phyloP scores from a whole-genome alignment of 1,284 basidiomycete genomes.

The Irpex sp. region DNA sequence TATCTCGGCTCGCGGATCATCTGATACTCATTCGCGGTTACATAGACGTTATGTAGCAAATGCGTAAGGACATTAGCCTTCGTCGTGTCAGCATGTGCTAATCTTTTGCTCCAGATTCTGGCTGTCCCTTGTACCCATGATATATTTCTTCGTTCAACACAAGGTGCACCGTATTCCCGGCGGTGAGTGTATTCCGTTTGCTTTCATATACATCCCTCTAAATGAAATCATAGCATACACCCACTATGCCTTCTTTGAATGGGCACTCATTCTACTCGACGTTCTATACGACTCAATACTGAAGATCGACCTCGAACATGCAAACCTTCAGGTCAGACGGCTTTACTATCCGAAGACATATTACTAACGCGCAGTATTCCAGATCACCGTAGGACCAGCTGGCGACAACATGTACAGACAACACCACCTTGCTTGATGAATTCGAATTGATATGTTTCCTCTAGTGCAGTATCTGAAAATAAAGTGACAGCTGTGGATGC shows the following conservation, averaged over 20 bases:
- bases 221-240: constrained; percentile 64
- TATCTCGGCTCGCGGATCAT: not conserved
- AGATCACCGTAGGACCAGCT: constrained; percentile 32
- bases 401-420: constrained; percentile 37
- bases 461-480: constrained; percentile 7
- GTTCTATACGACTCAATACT: constrained; percentile 73
- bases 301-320: constrained; percentile 57
- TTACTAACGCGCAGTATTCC: not conserved
- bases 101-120: constrained; percentile 55
- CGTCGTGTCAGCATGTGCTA: too few species aligned
- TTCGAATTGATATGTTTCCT: not conserved
- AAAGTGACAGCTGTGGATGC: constrained; percentile 1
- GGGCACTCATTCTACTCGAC: constrained; percentile 80
- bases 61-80: constrained; percentile 41
- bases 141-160: constrained; percentile 86
- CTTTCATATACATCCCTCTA: constrained; percentile 9
- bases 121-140: constrained; percentile 62
- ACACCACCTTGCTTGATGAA: constrained; percentile 35
- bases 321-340: constrained; percentile 47
- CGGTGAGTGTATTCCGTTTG: constrained; percentile 41
- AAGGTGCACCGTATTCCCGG: constrained; percentile 78
- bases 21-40: not conserved
- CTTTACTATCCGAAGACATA: not conserved
- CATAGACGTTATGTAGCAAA: constrained; percentile 51
- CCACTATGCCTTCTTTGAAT: constrained; percentile 83